Evolutionary conservation across 768 basidiomycete species (phyloP).

Genomic region (Trametes meyenii): DNA sequence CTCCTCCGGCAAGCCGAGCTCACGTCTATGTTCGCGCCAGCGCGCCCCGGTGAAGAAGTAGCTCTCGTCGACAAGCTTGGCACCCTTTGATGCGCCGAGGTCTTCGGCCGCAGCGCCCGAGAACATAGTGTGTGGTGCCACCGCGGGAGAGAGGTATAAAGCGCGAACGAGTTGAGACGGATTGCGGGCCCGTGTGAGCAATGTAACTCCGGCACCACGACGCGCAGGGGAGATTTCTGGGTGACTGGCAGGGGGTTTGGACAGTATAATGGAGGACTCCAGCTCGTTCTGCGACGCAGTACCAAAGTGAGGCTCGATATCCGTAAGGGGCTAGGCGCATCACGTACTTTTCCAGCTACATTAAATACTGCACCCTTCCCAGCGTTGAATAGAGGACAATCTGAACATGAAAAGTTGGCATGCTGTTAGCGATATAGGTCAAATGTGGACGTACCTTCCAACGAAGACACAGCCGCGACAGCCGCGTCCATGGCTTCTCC

Average conservation of each 20-base stretch:
- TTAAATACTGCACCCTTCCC: slow-evolving; percentile 87
- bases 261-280: slow-evolving; percentile 81
- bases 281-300: slow-evolving; percentile 65
- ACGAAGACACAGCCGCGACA: slow-evolving; percentile 67
- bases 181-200: slow-evolving; percentile 69
- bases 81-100: slow-evolving; percentile 56
- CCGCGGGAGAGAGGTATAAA: slow-evolving; percentile 67
- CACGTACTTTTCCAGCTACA: slow-evolving; percentile 69
- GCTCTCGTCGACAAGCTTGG: slow-evolving; percentile 65
- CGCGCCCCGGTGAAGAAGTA: slow-evolving; percentile 78
- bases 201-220: slow-evolving; percentile 64
- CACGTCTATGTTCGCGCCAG: slow-evolving; percentile 78
- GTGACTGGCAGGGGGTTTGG: slow-evolving; percentile 70
- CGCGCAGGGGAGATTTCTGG: slow-evolving; percentile 59
- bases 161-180: slow-evolving; percentile 72
- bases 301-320: neutral
- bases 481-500: slow-evolving; percentile 86
- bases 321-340: neutral
- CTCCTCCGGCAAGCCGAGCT: slow-evolving; percentile 72
- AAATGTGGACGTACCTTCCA: slow-evolving; percentile 61
- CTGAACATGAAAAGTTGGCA: slow-evolving; percentile 38
- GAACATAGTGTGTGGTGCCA: slow-evolving; percentile 70
- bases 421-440: neutral
- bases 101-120: slow-evolving; percentile 67
- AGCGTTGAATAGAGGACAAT: slow-evolving; percentile 77